Percentiles rank a stretch among this genome's conserved stretches.
phyloP scores from a whole-genome alignment of 83 land plant genomes.

The Thuja plicata region DNA sequence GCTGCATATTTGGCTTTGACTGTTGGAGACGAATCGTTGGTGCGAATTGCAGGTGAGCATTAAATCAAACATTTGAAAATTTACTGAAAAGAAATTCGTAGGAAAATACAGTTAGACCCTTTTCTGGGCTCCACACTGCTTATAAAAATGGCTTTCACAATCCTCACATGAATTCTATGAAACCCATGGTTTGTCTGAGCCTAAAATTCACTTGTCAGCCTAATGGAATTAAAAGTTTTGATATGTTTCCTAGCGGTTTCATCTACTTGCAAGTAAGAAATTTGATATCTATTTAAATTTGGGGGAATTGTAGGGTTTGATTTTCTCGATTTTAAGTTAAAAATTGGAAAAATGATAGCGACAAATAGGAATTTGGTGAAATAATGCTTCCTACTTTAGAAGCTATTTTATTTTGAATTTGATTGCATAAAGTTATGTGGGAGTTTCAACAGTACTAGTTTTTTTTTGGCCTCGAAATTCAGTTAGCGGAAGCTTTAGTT shows the following conservation, averaged over 20 bases:
- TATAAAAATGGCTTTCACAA: not conserved
- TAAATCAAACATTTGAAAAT: not conserved
- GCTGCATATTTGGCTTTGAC: not conserved
- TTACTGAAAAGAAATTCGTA: not conserved
- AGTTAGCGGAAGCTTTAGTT: not conserved
- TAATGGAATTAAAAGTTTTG: not conserved
- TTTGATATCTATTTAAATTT: not conserved
- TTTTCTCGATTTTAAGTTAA: not conserved
- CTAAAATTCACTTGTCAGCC: not conserved
- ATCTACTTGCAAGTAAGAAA: not conserved
- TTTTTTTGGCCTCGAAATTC: not conserved
- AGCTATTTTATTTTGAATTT: not conserved
- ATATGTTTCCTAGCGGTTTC: not conserved
- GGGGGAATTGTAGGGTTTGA: not conserved
- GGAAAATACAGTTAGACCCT: not conserved
- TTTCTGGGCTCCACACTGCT: not conserved
- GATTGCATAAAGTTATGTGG: not conserved
- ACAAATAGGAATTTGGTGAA: not conserved
- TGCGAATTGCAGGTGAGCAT: not conserved
- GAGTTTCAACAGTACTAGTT: not conserved
- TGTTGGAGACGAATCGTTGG: not conserved
- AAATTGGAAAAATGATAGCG: not conserved
- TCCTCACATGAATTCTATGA: not conserved
- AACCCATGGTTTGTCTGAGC: not conserved
- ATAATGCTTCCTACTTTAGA: not conserved